Conservation (phyloP, 2,329 filamentous ascomycete genomes). For the Epichloe coenophiala region DNA sequence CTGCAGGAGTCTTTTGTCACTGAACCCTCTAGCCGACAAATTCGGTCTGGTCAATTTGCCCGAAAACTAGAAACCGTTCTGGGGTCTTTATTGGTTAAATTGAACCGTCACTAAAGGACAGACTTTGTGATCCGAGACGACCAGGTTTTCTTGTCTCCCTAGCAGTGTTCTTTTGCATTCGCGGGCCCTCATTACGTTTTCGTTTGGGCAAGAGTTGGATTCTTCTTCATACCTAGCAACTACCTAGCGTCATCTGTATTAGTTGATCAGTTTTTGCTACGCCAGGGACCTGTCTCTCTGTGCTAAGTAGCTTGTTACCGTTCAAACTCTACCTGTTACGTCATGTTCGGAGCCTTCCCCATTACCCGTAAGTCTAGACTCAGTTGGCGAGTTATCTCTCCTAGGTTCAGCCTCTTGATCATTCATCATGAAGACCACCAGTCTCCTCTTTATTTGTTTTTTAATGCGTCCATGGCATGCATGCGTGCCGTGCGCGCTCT, state of each 20-base stretch:
- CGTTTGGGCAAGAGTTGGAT: neutral
- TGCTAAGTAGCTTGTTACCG: neutral
- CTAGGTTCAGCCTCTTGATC: neutral
- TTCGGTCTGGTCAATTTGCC: neutral
- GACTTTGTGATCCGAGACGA: neutral
- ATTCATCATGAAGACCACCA: neutral
- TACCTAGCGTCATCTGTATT: neutral
- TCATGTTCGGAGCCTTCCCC: constrained; percentile 31
- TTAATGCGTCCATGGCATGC: neutral
- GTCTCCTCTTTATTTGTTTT: neutral
- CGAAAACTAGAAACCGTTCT: neutral
- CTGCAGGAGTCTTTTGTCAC: neutral
- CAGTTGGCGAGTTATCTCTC: neutral
- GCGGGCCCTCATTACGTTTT: neutral
- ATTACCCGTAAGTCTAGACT: constrained; percentile 23
- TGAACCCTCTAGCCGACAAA: neutral
- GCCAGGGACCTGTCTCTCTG: neutral
- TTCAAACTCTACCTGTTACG: constrained; percentile 5
- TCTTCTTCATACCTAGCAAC: neutral
- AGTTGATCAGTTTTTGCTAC: neutral
- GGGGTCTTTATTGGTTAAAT: neutral
- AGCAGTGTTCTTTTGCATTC: neutral
- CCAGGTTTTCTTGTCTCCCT: neutral
- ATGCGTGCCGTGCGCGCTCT: neutral
- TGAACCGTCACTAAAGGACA: neutral